Evolutionary conservation across 441 rosid genomes (phyloP).

Genomic region (Arabidopsis lyrata): DNA sequence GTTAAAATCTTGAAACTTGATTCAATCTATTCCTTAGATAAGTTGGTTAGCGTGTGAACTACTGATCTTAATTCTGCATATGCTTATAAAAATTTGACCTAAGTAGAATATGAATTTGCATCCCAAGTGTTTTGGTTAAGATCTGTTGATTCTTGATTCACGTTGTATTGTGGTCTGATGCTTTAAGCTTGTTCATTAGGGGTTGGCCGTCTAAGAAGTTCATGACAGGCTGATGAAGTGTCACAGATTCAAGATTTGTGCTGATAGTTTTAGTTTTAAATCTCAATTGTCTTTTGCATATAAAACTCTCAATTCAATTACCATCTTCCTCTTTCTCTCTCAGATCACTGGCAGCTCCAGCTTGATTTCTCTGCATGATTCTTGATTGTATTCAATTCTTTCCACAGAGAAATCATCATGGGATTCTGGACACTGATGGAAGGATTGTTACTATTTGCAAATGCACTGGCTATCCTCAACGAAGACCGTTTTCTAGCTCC

Average conservation of each 20-base stretch:
- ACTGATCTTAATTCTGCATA: slow-evolving; percentile 3
- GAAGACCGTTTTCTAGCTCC: slow-evolving; percentile 84
- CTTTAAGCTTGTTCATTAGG: slow-evolving; percentile 80
- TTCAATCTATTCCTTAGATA: slow-evolving; percentile 10
- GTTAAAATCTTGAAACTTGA: slow-evolving; percentile 33
- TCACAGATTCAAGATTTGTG: no score
- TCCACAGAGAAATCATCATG: slow-evolving; percentile 55
- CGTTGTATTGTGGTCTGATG: slow-evolving; percentile 9
- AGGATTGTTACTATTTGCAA: slow-evolving; percentile 76
- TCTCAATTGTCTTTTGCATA: no score
- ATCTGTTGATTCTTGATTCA: slow-evolving; percentile 18
- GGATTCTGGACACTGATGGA: slow-evolving; percentile 82
- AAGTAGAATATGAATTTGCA: slow-evolving; percentile 19
- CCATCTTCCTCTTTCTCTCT: no score
- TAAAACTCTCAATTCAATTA: no score
- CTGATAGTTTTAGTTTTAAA: no score
- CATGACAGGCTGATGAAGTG: slow-evolving; percentile 79
- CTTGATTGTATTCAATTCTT: background rate
- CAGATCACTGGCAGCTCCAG: no score
- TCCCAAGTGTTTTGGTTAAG: slow-evolving; percentile 16
- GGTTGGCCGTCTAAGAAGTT: slow-evolving; percentile 98
- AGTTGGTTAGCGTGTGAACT: background rate
- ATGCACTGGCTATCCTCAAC: slow-evolving; percentile 85
- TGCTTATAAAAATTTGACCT: background rate
- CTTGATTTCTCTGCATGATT: background rate